Evolutionary conservation across 2,329 filamentous ascomycete genomes (phyloP).

Genomic region (Cladorrhinum sp.): DNA sequence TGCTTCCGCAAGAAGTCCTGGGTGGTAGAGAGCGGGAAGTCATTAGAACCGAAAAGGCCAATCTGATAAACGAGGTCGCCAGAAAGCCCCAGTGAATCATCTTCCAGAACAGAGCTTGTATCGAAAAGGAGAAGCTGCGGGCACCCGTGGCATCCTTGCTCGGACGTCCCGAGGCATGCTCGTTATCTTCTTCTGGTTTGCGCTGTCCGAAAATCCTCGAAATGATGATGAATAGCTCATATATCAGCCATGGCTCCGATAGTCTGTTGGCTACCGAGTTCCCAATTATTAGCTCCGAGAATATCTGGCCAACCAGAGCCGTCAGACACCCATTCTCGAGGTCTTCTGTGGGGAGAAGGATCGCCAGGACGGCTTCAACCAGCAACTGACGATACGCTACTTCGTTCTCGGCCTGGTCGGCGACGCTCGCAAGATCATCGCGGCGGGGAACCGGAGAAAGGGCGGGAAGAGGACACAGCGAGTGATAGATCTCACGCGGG

Average conservation of each 20-base stretch:
- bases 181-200: slow-evolving; percentile 14
- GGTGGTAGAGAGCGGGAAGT: slow-evolving; percentile 66
- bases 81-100: slow-evolving; percentile 54
- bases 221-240: slow-evolving; percentile 76
- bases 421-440: slow-evolving; percentile 47
- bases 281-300: slow-evolving; percentile 86
- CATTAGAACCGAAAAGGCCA: slow-evolving; percentile 61
- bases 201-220: slow-evolving; percentile 41
- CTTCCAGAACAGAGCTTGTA: slow-evolving; percentile 53
- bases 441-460: slow-evolving; percentile 70
- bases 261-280: slow-evolving; percentile 76
- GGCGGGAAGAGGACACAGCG: slow-evolving; percentile 75
- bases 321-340: slow-evolving; percentile 83
- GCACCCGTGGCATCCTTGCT: slow-evolving; percentile 19
- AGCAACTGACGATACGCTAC: slow-evolving; percentile 80
- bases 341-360: slow-evolving; percentile 89
- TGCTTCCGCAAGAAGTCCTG: slow-evolving; percentile 21
- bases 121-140: slow-evolving; percentile 34
- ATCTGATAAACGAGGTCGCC: slow-evolving; percentile 61
- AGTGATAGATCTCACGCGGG: slow-evolving; percentile 73
- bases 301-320: slow-evolving; percentile 78
- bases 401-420: slow-evolving; percentile 73
- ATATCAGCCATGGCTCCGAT: slow-evolving; percentile 85
- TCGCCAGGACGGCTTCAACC: slow-evolving; percentile 75
- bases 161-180: slow-evolving; percentile 10